phyloP scores from a whole-genome alignment of 345 rosid species.

The Gossypium raimondii region DNA sequence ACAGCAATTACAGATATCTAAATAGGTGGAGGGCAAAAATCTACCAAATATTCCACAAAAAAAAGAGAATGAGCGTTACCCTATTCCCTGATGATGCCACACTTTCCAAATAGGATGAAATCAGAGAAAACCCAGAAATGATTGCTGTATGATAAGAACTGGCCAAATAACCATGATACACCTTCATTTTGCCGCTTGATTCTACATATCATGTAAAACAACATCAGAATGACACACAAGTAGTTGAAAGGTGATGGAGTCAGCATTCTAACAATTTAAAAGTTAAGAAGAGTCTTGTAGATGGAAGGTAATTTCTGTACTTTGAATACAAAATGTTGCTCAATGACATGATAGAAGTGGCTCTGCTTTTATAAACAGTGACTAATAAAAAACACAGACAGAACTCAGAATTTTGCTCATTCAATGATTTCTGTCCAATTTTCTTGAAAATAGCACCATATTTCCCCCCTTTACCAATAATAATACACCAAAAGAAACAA shows the following conservation, averaged over 20 bases:
- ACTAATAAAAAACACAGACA: background rate
- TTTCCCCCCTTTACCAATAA: background rate
- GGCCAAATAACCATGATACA: constrained; percentile 78
- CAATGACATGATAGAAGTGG: background rate
- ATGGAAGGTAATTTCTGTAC: background rate
- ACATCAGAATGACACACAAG: background rate
- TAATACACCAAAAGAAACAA: background rate
- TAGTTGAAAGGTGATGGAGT: background rate
- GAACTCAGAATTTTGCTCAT: background rate
- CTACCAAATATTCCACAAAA: background rate
- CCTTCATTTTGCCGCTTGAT: constrained; percentile 37
- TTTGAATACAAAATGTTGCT: background rate
- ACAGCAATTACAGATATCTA: background rate
- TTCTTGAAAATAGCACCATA: background rate
- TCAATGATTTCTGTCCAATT: background rate
- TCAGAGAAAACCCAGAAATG: constrained; percentile 70
- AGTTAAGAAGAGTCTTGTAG: background rate
- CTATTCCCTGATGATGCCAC: constrained; percentile 45
- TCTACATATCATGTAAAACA: constrained; percentile 30
- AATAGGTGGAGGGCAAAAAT: background rate
- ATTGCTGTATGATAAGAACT: constrained; percentile 87
- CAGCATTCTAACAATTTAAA: background rate
- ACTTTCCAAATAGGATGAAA: constrained; percentile 65
- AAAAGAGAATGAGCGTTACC: constrained; percentile 33
- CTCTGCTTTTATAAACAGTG: background rate